Conservation (phyloP, 1,139 yeast species). For the Diutina scorzettiae region DNA sequence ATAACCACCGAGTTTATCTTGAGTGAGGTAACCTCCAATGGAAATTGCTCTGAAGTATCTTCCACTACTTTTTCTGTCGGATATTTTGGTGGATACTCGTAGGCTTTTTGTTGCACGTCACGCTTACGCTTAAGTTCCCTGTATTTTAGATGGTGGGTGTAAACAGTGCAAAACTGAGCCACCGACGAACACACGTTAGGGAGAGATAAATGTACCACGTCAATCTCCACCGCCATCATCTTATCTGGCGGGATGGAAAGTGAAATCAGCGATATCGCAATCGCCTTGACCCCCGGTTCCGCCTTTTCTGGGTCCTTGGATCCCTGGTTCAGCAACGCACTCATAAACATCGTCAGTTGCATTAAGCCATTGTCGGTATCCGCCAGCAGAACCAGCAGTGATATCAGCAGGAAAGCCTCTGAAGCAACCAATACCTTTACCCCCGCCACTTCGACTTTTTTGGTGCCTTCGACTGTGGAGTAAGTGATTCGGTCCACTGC, state of each 20-base stretch:
- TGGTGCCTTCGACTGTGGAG: slow-evolving; percentile 34
- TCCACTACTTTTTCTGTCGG: background rate
- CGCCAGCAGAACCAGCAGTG: background rate
- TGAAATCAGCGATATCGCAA: background rate
- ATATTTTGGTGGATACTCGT: slow-evolving; percentile 1
- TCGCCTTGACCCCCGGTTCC: background rate
- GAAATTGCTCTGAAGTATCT: background rate
- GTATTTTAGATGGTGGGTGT: slow-evolving; percentile 3
- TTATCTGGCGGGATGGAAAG: background rate
- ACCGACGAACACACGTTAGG: background rate
- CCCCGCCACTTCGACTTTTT: slow-evolving; percentile 29
- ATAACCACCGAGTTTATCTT: background rate
- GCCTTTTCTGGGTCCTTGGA: background rate
- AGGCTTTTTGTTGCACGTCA: background rate
- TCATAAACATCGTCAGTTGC: slow-evolving; percentile 5
- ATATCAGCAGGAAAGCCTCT: background rate
- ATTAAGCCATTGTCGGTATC: slow-evolving; percentile 1
- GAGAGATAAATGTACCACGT: background rate
- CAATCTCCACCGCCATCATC: background rate
- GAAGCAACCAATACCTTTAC: slow-evolving; percentile 15
- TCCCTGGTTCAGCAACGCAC: slow-evolving; percentile 1
- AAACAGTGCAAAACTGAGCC: background rate
- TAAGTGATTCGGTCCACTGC: slow-evolving; percentile 29
- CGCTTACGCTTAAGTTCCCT: slow-evolving; percentile 2
- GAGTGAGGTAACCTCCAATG: background rate